Evolutionary conservation across 371 early-diverging fungal species (phyloP).

Genomic region (Choanephora cucurbitarum): DNA sequence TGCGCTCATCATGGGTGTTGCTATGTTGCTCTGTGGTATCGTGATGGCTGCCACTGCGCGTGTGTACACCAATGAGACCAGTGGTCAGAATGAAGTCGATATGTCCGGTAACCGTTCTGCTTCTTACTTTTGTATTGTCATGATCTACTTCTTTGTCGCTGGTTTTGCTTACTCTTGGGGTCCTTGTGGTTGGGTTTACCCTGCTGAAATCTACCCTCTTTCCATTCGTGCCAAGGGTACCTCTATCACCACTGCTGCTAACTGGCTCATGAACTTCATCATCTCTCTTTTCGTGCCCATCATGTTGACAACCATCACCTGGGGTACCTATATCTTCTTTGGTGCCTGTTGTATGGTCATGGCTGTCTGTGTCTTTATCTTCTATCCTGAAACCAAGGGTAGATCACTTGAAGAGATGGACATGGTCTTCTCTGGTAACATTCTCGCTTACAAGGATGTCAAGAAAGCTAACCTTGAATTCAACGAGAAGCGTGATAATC

Average conservation of each 20-base stretch:
- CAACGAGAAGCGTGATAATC: not conserved
- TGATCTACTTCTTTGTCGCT: conserved; percentile 54
- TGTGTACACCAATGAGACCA: conserved; percentile 9
- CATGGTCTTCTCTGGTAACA: conserved; percentile 44
- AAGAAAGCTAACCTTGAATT: conserved; percentile 11
- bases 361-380: conserved; percentile 39
- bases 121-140: conserved; percentile 52
- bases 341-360: conserved; percentile 51
- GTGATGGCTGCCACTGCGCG: conserved; percentile 41
- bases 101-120: conserved; percentile 41
- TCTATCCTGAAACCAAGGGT: conserved; percentile 64
- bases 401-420: conserved; percentile 64
- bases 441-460: conserved; percentile 26
- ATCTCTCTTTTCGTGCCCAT: conserved; percentile 48
- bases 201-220: conserved; percentile 67
- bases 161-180: conserved; percentile 58
- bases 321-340: conserved; percentile 64
- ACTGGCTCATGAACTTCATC: conserved; percentile 64
- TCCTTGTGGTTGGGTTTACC: conserved; percentile 58
- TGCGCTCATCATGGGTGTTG: conserved; percentile 44
- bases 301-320: conserved; percentile 47
- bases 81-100: conserved; percentile 24
- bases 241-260: conserved; percentile 63
- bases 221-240: conserved; percentile 54
- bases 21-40: conserved; percentile 49